These are phyloP conservation scores for Marasmius fiardii DNA, from an alignment of 1,284 basidiomycete species.

Conservation along the genomic window DNA sequence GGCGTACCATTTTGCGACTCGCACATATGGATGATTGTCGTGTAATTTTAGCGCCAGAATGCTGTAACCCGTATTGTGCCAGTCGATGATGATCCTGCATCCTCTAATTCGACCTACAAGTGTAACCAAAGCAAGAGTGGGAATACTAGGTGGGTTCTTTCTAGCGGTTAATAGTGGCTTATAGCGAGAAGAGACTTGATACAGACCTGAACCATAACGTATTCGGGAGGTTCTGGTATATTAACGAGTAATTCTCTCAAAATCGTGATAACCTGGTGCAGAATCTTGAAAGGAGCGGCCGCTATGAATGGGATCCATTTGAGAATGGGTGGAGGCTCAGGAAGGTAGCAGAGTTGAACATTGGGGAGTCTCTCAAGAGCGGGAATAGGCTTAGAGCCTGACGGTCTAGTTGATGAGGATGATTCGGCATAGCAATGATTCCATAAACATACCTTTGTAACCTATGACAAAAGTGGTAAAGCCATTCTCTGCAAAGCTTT, in stretches of 20 bases:
- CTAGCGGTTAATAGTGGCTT: slow-evolving; percentile 3
- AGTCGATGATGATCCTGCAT: slow-evolving; percentile 92
- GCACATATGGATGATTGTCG: slow-evolving; percentile 64
- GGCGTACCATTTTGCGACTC: slow-evolving; percentile 66
- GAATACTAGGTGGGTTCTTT: slow-evolving; percentile 96
- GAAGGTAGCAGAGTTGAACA: slow-evolving; percentile 65
- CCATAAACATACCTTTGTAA: slow-evolving; percentile 70
- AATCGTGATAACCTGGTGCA: slow-evolving; percentile 65
- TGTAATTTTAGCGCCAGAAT: slow-evolving; percentile 87
- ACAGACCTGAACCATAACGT: slow-evolving; percentile 86
- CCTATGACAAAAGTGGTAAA: slow-evolving; percentile 86
- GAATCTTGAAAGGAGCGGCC: slow-evolving; percentile 79
- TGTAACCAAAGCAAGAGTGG: slow-evolving; percentile 86
- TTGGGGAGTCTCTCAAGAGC: slow-evolving; percentile 62
- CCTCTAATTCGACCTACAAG: slow-evolving; percentile 65
- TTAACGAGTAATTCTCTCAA: slow-evolving; percentile 58
- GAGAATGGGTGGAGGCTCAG: slow-evolving; percentile 60
- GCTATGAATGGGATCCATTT: slow-evolving; percentile 68
- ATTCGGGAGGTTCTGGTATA: slow-evolving; percentile 73
- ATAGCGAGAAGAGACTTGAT: background rate
- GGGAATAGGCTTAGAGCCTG: slow-evolving; percentile 75
- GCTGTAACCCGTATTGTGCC: slow-evolving; percentile 98
- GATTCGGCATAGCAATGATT: background rate
- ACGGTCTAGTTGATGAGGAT: background rate
- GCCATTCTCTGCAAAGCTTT: slow-evolving; percentile 81